Base-by-base conservation (phyloP, 228 moss, liverwort and hornwort species). In the Sphagnum magellanicum region DNA sequence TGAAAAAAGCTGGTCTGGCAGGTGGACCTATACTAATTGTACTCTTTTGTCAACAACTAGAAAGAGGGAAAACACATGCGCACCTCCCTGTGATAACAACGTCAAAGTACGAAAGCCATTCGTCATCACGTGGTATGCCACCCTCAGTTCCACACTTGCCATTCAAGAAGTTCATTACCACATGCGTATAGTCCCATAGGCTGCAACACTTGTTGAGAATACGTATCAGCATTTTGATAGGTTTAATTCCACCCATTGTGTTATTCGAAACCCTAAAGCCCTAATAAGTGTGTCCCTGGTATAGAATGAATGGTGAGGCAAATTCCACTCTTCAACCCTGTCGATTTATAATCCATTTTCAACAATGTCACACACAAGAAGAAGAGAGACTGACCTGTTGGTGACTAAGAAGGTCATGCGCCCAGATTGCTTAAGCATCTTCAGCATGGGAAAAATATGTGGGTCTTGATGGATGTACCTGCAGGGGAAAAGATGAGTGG, bases 121-220 rank as follows among this genome's bases (percentile, higher is more conserved):
- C 81, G 53, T 85, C 69, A 76, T 81, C 81, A 51, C 84, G 81
- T 63, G 84, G 78, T 69, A 76, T 65, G 50, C 84, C 84, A 59
- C 65, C 71, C 61, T 71, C 67, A 65, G 78, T 76, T 51, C 84
- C 84, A 63, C 73, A 75, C 71, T 85, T 85, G 68, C 84, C 84
- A 72, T 78, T 81, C 48, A 85, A 73, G 60, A 73, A 85, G 68
- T 85, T 85, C 81, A 85, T 85, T 8, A 85, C 84, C 50, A 85
- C 84, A 64, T 85, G 78, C 50, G 84, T 85, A 6, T 85, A 85
- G 60, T 85, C 84, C 81, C 81, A 85, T 55, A 81, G 76, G 71
- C 84, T 84, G 83, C 71, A 71, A 8, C 32, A 32, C 2, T 32
- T 32, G 32, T 32, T 32, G 32, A 32, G 32, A 32, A 32, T 32